Base-by-base conservation (phyloP, 1,284 basidiomycete genomes). In the Fomitopsis schrenkii region DNA sequence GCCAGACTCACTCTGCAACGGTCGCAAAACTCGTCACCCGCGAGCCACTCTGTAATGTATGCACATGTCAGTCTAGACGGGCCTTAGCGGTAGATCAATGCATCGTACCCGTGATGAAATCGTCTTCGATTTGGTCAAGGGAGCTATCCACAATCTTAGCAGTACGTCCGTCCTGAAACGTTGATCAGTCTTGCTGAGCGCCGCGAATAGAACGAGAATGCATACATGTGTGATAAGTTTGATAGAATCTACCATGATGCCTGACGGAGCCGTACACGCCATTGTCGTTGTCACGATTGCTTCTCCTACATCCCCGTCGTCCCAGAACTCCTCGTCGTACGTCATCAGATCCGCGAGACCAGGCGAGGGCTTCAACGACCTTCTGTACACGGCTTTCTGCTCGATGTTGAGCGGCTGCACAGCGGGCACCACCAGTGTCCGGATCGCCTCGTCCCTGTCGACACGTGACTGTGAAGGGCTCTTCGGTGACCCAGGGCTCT, bases 21-120 rank as follows among this genome's bases (percentile, higher is more conserved):
- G 33, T 85, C 79, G 38, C 79, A 81, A 62, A 90, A 83, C 62
- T 83, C 80, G 67, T 93, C 90, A 0, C 86, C 86, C 7, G 82
- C 71, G 9, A 83, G 70, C 74, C 84, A 89, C 61, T 86, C 89
- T 90, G 63, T 41, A 14, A n/a, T 17, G 17, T 17, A 41, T 63
- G 59, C 30, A 63, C n/a, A 45, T 22, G 8, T 55, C 17, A 57
- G 9, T 10, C 15, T 10, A 4, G 6, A 12, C 17, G 12, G 9
- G 38, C 30, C 17, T 1, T 41, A n/a, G 46, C 10, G 7, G 14
- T 57, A 42, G 50, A 53, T 3, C 38, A 53, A 22, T 17, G 28
- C 35, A 17, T 38, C 63, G 28, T 61, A 73, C 75, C 75, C 54
- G 69, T 66, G 7, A 68, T 63, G 48, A 75, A 68, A 58, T 79